Base-by-base conservation (phyloP, 2,329 filamentous ascomycete species). In the Neopestalotiopsis rosae region DNA sequence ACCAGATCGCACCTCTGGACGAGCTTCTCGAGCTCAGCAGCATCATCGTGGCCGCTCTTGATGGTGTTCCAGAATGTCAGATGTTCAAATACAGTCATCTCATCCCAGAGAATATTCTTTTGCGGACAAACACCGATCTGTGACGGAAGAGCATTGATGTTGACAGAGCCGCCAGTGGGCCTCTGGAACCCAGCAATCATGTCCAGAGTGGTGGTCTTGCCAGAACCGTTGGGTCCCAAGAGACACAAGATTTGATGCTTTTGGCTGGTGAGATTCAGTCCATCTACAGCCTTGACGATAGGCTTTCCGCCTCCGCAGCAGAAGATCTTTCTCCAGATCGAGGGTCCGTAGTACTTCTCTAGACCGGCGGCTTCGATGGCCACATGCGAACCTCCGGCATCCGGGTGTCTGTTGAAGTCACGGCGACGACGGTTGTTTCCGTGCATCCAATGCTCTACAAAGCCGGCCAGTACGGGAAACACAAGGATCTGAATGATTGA, bases 61-160 rank as follows among this genome's bases (percentile, higher is more conserved):
- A 94, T 82, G 20, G 83, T 83, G 74, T 92, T 92, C 81, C 94
- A 94, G 61, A 93, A 89, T 1, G 81, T 79, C 9, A 94, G 88
- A 74, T 94, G 92, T 76, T 94, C 92, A 69, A 86, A 86, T 1
- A 93, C 91, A 0, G 90, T 93, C 45, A 94, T 79, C 63, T 91
- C 87, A 72, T 91, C 89, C 91, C 91, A 94, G 42, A 94, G 85
- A 3, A 94, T 91, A 74, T 94, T 94, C 78, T 91, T 90, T 77
- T 94, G 92, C 0, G 92, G 92, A 67, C 91, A 93, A 40, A 93
- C 86, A 3, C 89, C 89, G n/a, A 83, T 71, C 40, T 88, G 87
- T 1, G 77, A 78, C 1, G 78, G 74, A 20, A 83, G 81, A 1
- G 85, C 84, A 67, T 88, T 85, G 66, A 93, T 85, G 30, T 84